phyloP scores from a whole-genome alignment of 352 stramenopile species.

The Achlya hypogyna region DNA sequence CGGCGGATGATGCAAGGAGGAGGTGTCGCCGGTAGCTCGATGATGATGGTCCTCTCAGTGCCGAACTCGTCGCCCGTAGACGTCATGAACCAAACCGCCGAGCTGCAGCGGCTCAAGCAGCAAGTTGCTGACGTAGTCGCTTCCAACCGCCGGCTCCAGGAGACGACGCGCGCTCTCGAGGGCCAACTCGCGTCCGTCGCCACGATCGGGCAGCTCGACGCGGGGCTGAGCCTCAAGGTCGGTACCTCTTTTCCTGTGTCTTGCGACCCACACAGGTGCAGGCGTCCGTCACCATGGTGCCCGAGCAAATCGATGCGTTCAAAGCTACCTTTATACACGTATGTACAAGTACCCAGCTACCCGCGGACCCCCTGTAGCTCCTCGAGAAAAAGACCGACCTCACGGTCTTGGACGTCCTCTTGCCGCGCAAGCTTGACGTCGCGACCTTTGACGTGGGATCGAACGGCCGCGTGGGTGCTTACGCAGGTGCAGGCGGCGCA shows the following conservation, averaged over 20 bases:
- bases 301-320: not conserved
- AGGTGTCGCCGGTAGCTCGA: not conserved
- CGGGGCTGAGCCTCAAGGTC: constrained; percentile 7
- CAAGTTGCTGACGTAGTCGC: constrained; percentile 1
- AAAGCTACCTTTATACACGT: not conserved
- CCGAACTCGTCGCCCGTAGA: not conserved
- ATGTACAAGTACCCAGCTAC: not conserved
- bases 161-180: not conserved
- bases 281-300: not conserved
- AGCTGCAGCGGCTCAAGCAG: constrained; percentile 4
- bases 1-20: too few species aligned
- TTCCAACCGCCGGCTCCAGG: not conserved
- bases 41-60: not conserved
- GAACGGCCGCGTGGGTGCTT: too few species aligned
- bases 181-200: not conserved
- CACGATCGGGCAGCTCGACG: constrained; percentile 1
- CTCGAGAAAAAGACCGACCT: not conserved
- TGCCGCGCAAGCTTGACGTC: not conserved
- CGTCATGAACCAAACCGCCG: not conserved
- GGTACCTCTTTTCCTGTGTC: not conserved
- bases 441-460: not conserved
- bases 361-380: not conserved
- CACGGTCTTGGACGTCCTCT: not conserved
- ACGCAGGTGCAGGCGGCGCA: not conserved
- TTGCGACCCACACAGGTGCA: not conserved